Base-by-base conservation (phyloP, 805 yeast genomes). In the Zygoascus bituminiphila region DNA sequence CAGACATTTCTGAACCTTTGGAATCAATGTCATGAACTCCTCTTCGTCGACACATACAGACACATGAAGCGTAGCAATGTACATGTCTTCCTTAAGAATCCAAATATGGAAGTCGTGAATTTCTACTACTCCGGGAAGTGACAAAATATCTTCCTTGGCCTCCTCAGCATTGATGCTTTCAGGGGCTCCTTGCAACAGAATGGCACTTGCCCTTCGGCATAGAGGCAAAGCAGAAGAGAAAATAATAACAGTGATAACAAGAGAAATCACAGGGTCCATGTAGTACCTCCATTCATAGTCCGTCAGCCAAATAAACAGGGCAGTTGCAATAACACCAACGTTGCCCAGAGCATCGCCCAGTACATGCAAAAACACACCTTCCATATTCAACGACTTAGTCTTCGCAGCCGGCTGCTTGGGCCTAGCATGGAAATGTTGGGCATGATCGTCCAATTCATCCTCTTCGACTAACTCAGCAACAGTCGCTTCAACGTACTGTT, bases 41-140 rank as follows among this genome's bases (percentile, higher is more conserved):
- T 75, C 78, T n/a, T 88, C 84, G 9, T 76, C 70, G 12, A 76
- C 67, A 46, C 76, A 73, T 39, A 93, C 74, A 59, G 88, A 86
- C 37, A 88, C 84, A 64, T 91, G 98, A 51, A 93, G 73, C 1
- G 96, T 83, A 1, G 97, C 96, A 62, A 91, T 86, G 55, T 81
- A 75, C 48, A 85, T 76, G 52, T 81, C 83, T 67, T 91, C 98
- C 44, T 89, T 86, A 57, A 91, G 75, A 63, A 88, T 91, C 98
- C 98, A 91, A 50, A 91, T 82, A 66, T 91, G 98, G 73, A 91
- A 82, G 67, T 91, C 98, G 65, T 91, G 98, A 26, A 93, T 82
- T 1, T 94, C 84, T 49, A 77, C 74, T 45, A 91, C 91, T 22
- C 89, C 85, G 0, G 79, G 76, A 17, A 93, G 72, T 15, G 76